These are phyloP conservation scores for Solanum ossicruentum DNA, from an alignment of 257 asterid genomes.

Conservation along the genomic window DNA sequence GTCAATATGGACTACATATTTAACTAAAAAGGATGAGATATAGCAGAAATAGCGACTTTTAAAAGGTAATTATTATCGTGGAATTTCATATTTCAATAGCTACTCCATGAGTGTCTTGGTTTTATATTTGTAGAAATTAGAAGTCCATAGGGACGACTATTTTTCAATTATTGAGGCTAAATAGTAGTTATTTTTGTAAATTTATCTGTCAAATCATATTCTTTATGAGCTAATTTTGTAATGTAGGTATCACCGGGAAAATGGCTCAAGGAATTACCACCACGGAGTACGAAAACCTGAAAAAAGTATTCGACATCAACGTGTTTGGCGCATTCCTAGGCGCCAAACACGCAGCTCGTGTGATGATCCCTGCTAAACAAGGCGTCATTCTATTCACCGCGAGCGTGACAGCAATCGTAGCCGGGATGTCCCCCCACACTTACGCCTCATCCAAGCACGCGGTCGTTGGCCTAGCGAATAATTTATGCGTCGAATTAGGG, in stretches of 20 bases:
- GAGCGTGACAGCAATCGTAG: background rate
- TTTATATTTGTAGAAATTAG: too few relatives aligned
- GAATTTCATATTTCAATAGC: too few relatives aligned
- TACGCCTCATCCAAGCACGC: constrained; percentile 10
- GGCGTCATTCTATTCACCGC: constrained; percentile 15
- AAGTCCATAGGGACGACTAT: background rate
- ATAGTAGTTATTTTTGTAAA: background rate
- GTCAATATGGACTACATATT: too few relatives aligned
- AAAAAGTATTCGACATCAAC: constrained; percentile 20
- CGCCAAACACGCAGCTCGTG: constrained; percentile 18
- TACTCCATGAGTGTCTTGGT: background rate
- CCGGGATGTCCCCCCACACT: background rate
- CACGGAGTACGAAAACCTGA: constrained; percentile 2
- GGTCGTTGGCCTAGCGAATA: constrained; percentile 9
- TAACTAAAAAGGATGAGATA: background rate
- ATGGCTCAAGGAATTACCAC: background rate
- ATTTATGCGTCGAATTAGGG: constrained; percentile 13
- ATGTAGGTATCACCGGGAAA: background rate
- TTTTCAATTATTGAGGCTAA: too few relatives aligned
- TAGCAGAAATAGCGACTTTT: too few relatives aligned
- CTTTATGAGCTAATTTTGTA: background rate
- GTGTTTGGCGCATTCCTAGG: constrained; percentile 16
- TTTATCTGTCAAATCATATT: background rate
- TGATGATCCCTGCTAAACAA: constrained; percentile 14
- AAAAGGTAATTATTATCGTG: too few relatives aligned